phyloP scores from a whole-genome alignment of 208 protist species.

The Zelonia costaricensis region DNA sequence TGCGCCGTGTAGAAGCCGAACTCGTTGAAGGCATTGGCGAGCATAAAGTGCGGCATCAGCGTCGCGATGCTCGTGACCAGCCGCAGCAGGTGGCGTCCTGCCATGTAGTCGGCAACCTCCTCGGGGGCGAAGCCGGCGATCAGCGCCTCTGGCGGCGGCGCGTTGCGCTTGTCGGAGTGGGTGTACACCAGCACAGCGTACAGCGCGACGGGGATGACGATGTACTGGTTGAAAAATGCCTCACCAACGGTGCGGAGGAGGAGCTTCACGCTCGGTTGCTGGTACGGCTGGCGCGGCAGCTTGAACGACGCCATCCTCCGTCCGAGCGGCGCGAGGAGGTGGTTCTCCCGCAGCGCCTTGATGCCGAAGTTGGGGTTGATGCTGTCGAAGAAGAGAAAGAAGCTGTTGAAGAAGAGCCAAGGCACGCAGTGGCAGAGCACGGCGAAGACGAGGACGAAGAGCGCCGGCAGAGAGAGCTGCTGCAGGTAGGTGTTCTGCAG shows the following conservation, averaged over 20 bases:
- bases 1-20: constrained; percentile 50
- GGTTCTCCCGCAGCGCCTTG: constrained; percentile 14
- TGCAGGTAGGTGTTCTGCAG: constrained; percentile 20
- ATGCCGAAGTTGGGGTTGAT: constrained; percentile 27
- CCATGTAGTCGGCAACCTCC: constrained; percentile 22
- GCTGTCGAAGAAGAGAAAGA: constrained; percentile 47
- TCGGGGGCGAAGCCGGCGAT: constrained; percentile 27
- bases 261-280: constrained; percentile 28
- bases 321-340: constrained; percentile 24
- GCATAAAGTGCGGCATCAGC: constrained; percentile 38
- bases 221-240: constrained; percentile 30
- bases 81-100: constrained; percentile 2
- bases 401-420: constrained; percentile 38
- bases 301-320: constrained; percentile 35
- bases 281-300: constrained; percentile 30
- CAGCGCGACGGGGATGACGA: constrained; percentile 23
- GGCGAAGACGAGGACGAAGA: constrained; percentile 37
- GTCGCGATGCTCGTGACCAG: constrained; percentile 2
- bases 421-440: constrained; percentile 41
- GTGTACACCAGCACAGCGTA: constrained; percentile 14
- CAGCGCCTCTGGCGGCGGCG: constrained; percentile 22
- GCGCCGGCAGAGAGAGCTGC: constrained; percentile 3
- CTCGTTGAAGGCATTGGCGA: constrained; percentile 50
- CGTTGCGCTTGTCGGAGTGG: constrained; percentile 7
- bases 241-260: constrained; percentile 21